These are phyloP conservation scores for Hyphodiscus sp. DNA, from an alignment of 2,329 filamentous ascomycete genomes.

Conservation along the genomic window DNA sequence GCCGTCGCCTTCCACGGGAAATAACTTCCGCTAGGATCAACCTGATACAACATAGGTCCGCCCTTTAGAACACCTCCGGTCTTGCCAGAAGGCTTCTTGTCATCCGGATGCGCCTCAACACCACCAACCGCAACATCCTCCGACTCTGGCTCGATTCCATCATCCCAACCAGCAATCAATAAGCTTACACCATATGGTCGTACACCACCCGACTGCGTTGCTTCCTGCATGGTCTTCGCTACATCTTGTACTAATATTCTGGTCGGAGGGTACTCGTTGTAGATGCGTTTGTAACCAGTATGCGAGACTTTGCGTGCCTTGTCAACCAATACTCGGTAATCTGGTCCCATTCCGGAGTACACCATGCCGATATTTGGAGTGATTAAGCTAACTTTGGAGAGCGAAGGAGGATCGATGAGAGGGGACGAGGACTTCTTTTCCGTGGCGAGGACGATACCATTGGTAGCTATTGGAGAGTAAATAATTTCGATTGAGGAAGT, in stretches of 20 bases:
- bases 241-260: slow-evolving; percentile 99
- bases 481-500: not conserved
- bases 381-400: slow-evolving; percentile 96
- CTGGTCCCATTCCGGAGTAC: slow-evolving; percentile 97
- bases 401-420: slow-evolving; percentile 88
- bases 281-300: slow-evolving; percentile 98
- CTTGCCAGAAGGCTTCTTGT: slow-evolving; percentile 74
- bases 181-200: slow-evolving; percentile 94
- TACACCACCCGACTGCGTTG: slow-evolving; percentile 95
- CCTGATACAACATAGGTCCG: slow-evolving; percentile 95
- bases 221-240: slow-evolving; percentile 96
- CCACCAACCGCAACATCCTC: slow-evolving; percentile 48
- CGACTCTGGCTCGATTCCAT: slow-evolving; percentile 83
- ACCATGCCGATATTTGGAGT: slow-evolving; percentile 99
- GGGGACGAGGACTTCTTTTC: slow-evolving; percentile 99
- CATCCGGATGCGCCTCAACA: slow-evolving; percentile 50
- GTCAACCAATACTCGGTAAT: slow-evolving; percentile 96
- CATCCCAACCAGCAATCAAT: slow-evolving; percentile 95
- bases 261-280: slow-evolving; percentile 99
- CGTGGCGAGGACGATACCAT: slow-evolving; percentile 96
- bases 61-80: slow-evolving; percentile 94
- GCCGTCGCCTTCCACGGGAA: slow-evolving; percentile 99
- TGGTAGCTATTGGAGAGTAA: slow-evolving; percentile 62
- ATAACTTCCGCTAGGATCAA: slow-evolving; percentile 97
- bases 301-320: slow-evolving; percentile 97